Base-by-base conservation (phyloP, 352 stramenopile species). In the Globisporangium paroecandrum region DNA sequence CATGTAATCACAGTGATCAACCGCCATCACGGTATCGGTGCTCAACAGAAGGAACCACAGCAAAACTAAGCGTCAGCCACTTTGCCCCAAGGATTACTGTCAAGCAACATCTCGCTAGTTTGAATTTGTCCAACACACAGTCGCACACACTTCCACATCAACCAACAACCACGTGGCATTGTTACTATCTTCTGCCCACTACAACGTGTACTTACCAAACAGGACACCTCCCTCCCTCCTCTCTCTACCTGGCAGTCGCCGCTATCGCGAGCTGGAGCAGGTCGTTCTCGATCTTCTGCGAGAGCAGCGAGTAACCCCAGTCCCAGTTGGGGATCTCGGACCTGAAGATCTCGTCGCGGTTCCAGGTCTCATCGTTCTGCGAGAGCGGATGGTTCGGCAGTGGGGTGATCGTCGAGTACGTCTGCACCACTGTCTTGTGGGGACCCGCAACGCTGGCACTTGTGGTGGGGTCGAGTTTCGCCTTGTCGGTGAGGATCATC, bases 391-490 rank as follows among this genome's bases (percentile, higher is more conserved):
- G 60, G 22, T 22, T 24, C 7, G n/a, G 29, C 46, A 65, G 12
- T 9, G 60, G 60, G 5, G 43, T 3, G 60, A 65, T 65, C 60
- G 60, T 65, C 60, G 60, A 65, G 60, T 65, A 65, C 20, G 60
- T 65, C 46, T 47, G 18, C 24, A 65, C 0, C 12, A 43, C 43
- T 0, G 60, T 65, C 60, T 65, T 56, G 20, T 65, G 60, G 1
- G 60, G 60, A 24, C 60, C 60, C 1, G 29, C 46, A 12, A 20
- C 36, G 4, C 27, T 32, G 9, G 36, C 29, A 5, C 32, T 32
- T 15, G 9, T 24, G 34, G 1, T 63, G 38, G 36, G 36, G 36
- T 49, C 34, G 2, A 63, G 25, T 5, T 24, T 27, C 58, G 58
- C 58, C 3, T 53, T 55, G 46, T 56, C 41, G 27, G 22, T 41